These are phyloP conservation scores for Cicer pinnatifidum DNA, from an alignment of 306 rosid species.

Conservation along the genomic window DNA sequence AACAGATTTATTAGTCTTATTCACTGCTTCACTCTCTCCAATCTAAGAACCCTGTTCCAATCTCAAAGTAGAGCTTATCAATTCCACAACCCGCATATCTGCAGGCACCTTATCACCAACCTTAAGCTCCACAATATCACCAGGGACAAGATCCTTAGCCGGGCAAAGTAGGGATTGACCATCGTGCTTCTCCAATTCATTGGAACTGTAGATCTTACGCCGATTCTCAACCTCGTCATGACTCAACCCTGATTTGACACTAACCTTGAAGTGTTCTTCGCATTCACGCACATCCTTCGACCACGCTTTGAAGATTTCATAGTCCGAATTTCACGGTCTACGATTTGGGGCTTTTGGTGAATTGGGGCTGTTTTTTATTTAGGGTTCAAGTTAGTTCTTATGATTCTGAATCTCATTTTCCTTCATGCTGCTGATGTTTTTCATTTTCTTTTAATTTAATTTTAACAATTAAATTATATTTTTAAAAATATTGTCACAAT, in stretches of 20 bases:
- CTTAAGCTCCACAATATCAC: slow-evolving; percentile 63
- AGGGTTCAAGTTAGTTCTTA: no score
- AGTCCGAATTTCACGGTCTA: slow-evolving; percentile 41
- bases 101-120: slow-evolving; percentile 69
- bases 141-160: slow-evolving; percentile 86
- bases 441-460: no score
- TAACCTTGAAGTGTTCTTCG: slow-evolving; percentile 66
- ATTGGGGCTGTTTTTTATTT: no score
- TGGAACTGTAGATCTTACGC: slow-evolving; percentile 63
- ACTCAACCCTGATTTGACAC: slow-evolving; percentile 51
- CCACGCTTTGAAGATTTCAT: slow-evolving; percentile 68
- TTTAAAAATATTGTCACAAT: no score
- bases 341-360: no score
- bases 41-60: slow-evolving; percentile 63
- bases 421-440: no score
- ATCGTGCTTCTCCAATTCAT: slow-evolving; percentile 88
- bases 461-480: no score
- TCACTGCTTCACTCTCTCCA: slow-evolving; percentile 69
- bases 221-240: slow-evolving; percentile 58
- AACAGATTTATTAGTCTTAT: slow-evolving; percentile 52
- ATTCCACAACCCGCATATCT: slow-evolving; percentile 61
- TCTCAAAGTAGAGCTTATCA: slow-evolving; percentile 61
- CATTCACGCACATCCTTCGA: slow-evolving; percentile 68
- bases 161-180: slow-evolving; percentile 62
- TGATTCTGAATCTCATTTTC: no score